A percentile compares a stretch with the other conserved stretches of the same genome.
These are phyloP conservation scores for Leucocoprinus birnbaumii DNA, from an alignment of 768 basidiomycete species.

Conservation along the genomic window DNA sequence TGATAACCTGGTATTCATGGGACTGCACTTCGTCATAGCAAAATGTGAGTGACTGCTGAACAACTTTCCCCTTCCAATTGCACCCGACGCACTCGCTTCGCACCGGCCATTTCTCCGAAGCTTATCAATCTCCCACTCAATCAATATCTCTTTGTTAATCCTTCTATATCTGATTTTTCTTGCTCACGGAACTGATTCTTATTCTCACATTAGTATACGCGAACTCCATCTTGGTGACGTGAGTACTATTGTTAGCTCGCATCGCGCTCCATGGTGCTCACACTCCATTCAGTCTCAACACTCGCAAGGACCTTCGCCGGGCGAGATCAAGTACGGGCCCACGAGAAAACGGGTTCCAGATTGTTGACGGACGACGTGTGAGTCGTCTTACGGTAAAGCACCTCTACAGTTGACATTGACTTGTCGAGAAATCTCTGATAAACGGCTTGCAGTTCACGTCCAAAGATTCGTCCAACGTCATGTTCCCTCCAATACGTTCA, in stretches of 20 bases:
- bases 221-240: slow-evolving; percentile 39
- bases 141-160: not conserved
- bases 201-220: slow-evolving; percentile 36
- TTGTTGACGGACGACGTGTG: slow-evolving; percentile 15
- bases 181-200: not conserved
- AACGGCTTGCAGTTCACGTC: not conserved
- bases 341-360: slow-evolving; percentile 9
- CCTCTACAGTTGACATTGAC: not conserved
- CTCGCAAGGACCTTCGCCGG: slow-evolving; percentile 17
- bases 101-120: too few relatives aligned
- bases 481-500: slow-evolving; percentile 5
- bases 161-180: not conserved
- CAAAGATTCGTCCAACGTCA: not conserved
- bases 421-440: not conserved
- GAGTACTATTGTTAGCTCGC: not conserved
- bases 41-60: slow-evolving; percentile 29
- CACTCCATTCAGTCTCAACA: slow-evolving; percentile 14
- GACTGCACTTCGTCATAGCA: slow-evolving; percentile 45
- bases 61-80: not conserved
- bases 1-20: slow-evolving; percentile 43
- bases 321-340: slow-evolving; percentile 12
- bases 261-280: not conserved
- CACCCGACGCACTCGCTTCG: not conserved
- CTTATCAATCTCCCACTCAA: not conserved
- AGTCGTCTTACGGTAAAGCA: not conserved